These are phyloP conservation scores for Eleusine indica DNA, from an alignment of 176 grass and related monocot genomes.

Conservation along the genomic window DNA sequence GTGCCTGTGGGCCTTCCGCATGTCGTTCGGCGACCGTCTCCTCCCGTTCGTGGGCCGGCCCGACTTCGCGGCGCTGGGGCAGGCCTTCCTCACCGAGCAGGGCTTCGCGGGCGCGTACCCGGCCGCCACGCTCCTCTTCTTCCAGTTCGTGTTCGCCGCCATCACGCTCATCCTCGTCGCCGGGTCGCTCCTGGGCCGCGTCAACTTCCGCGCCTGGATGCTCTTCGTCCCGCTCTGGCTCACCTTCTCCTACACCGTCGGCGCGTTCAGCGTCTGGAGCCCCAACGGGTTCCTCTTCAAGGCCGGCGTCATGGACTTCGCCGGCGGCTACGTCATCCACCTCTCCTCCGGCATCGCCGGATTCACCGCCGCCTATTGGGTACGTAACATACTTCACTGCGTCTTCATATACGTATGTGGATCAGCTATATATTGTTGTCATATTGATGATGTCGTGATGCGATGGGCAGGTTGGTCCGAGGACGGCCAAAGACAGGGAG, in stretches of 20 bases:
- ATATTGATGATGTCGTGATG: not conserved
- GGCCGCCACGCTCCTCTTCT: constrained; percentile 72
- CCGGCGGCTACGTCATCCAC: constrained; percentile 78
- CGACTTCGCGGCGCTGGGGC: constrained; percentile 49
- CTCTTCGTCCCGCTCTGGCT: constrained; percentile 84
- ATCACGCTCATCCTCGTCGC: constrained; percentile 83
- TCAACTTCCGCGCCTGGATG: constrained; percentile 82
- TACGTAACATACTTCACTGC: constrained; percentile 9
- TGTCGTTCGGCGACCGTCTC: constrained; percentile 76
- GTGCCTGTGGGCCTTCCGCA: constrained; percentile 73
- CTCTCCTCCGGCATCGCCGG: constrained; percentile 76
- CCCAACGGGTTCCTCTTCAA: constrained; percentile 80
- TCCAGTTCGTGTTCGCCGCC: constrained; percentile 86
- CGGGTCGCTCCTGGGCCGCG: constrained; percentile 71
- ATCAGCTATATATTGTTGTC: not conserved
- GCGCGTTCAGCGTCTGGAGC: constrained; percentile 89
- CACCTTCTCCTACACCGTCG: constrained; percentile 79
- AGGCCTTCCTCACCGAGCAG: constrained; percentile 50
- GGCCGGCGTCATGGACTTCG: constrained; percentile 81
- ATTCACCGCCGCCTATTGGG: constrained; percentile 75
- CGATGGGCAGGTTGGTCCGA: constrained; percentile 47
- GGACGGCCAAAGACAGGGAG: constrained; percentile 73
- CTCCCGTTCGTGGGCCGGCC: constrained; percentile 61
- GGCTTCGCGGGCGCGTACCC: constrained; percentile 78
- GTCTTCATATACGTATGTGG: not conserved